Conservation (phyloP, 306 rosid species). For the Ziziphus jujuba region DNA sequence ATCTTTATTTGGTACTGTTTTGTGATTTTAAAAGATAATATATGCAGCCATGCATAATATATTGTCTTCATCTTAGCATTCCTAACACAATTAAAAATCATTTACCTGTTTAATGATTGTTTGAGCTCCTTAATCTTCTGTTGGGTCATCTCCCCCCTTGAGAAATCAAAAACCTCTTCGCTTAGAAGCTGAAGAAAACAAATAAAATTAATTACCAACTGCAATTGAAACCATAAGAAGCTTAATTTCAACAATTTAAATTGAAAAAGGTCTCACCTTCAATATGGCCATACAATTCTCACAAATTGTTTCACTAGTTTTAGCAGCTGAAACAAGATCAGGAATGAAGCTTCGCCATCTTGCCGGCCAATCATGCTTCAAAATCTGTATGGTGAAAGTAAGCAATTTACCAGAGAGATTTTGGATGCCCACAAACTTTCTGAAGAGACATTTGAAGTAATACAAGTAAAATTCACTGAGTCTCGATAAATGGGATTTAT, state of each 20-base stretch:
- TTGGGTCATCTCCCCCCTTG: constrained; percentile 74
- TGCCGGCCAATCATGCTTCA: constrained; percentile 99
- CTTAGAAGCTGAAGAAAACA: constrained; percentile 51
- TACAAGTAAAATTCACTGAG: neutral
- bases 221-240: neutral
- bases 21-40: neutral
- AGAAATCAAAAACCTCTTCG: constrained; percentile 71
- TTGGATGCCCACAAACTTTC: neutral
- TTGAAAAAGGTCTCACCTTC: constrained; percentile 50
- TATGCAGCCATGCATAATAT: neutral
- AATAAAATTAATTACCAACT: constrained; percentile 3
- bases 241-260: neutral
- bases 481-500: neutral
- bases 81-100: neutral
- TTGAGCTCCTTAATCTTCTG: constrained; percentile 64
- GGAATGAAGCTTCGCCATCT: constrained; percentile 94
- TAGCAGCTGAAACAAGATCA: constrained; percentile 92
- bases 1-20: neutral
- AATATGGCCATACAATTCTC: constrained; percentile 96
- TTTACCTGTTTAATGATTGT: constrained; percentile 74
- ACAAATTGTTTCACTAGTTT: constrained; percentile 92
- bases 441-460: neutral
- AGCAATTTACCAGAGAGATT: neutral
- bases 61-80: neutral
- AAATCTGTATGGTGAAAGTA: constrained; percentile 47